These are phyloP conservation scores for Eremothecium gossypii DNA, from an alignment of 1,139 yeast species.

Conservation along the genomic window DNA sequence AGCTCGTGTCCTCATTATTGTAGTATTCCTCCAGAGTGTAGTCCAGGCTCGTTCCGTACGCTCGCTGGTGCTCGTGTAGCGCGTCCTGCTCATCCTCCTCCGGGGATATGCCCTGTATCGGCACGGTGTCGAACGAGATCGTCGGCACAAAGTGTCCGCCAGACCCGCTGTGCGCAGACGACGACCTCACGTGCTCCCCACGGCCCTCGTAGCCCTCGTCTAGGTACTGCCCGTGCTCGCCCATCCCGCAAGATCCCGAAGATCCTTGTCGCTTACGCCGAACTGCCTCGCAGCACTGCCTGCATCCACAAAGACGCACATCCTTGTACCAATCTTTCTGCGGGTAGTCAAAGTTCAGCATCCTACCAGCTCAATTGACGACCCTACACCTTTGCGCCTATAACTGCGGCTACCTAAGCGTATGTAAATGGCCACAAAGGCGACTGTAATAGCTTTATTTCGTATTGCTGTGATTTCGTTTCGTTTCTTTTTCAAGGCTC, in stretches of 20 bases:
- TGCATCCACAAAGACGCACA: slow-evolving; percentile 3
- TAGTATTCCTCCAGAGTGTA: slow-evolving; percentile 28
- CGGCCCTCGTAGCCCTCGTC: too few relatives aligned
- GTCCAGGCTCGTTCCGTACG: slow-evolving; percentile 14
- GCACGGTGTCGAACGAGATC: slow-evolving; percentile 30
- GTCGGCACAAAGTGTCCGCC: slow-evolving; percentile 15
- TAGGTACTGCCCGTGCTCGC: too few relatives aligned
- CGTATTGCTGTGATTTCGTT: too few relatives aligned
- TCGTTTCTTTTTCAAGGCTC: too few relatives aligned
- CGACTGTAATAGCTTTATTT: too few relatives aligned
- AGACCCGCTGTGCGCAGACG: too few relatives aligned
- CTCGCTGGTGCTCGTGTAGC: slow-evolving; percentile 16
- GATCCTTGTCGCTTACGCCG: not conserved
- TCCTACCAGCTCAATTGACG: too few relatives aligned
- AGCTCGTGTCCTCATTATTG: slow-evolving; percentile 20
- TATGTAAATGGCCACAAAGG: too few relatives aligned
- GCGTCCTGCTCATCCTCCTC: slow-evolving; percentile 13
- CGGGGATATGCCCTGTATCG: slow-evolving; percentile 16
- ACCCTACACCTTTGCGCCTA: too few relatives aligned
- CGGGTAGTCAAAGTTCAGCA: not conserved
- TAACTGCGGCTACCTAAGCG: too few relatives aligned
- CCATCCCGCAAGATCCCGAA: too few relatives aligned
- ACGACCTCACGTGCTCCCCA: too few relatives aligned
- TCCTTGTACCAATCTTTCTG: slow-evolving; percentile 4
- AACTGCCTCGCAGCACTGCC: not conserved